These are phyloP conservation scores for Trichoderma koningiopsis DNA, from an alignment of 2,329 filamentous ascomycete genomes.

Conservation along the genomic window DNA sequence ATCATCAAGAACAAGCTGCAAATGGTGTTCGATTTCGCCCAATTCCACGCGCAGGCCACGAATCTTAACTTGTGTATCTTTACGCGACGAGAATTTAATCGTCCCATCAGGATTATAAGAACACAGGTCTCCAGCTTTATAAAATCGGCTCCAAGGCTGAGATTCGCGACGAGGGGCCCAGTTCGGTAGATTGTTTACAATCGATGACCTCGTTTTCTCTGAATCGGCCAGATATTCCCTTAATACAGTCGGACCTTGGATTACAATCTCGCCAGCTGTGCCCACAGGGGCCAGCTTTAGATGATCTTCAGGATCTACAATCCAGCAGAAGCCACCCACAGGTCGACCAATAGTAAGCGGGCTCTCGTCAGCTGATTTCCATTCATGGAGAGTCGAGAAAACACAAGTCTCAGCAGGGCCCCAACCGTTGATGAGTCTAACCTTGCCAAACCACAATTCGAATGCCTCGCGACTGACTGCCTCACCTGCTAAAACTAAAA, in stretches of 20 bases:
- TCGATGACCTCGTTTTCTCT: background rate
- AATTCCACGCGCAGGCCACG: constrained; percentile 22
- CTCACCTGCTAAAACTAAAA: constrained; percentile 9
- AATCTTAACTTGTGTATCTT: constrained; percentile 24
- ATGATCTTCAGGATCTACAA: constrained; percentile 16
- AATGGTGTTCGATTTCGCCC: constrained; percentile 18
- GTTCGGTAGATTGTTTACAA: background rate
- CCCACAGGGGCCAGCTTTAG: constrained; percentile 15
- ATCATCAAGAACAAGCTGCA: constrained; percentile 7
- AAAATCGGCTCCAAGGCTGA: constrained; percentile 9
- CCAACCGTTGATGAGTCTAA: constrained; percentile 5
- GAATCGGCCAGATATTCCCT: constrained; percentile 15
- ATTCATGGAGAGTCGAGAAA: constrained; percentile 7
- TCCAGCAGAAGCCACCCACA: constrained; percentile 26
- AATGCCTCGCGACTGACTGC: constrained; percentile 3
- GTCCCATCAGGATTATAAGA: constrained; percentile 20
- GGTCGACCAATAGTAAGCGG: constrained; percentile 9
- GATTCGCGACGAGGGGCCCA: constrained; percentile 13
- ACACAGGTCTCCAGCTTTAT: constrained; percentile 12
- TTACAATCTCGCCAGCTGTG: constrained; percentile 4
- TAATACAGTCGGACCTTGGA: constrained; percentile 19
- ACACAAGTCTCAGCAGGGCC: constrained; percentile 25
- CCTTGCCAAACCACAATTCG: constrained; percentile 14
- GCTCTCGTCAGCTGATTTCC: background rate
- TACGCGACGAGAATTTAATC: constrained; percentile 6